Conservation (phyloP, 169 alveolate species). For the Plasmodium reichenowi region DNA sequence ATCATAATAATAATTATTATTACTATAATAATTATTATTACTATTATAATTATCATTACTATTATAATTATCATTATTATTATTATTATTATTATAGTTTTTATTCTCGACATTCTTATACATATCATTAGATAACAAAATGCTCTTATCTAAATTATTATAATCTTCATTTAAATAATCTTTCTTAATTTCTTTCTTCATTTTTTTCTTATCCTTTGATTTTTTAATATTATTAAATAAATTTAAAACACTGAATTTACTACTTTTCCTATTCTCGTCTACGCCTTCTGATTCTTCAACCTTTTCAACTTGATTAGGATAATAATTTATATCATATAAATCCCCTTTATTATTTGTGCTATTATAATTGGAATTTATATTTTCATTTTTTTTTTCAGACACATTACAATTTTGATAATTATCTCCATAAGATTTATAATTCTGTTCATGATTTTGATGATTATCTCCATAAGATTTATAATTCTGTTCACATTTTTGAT, state of each 20-base stretch:
- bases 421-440: background rate
- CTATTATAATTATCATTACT: slow-evolving; percentile 1
- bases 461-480: background rate
- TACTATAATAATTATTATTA: background rate
- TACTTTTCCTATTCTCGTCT: background rate
- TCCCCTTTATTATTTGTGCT: slow-evolving; percentile 2
- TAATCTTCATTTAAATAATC: slow-evolving; percentile 7
- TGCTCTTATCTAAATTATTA: background rate
- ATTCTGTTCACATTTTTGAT: background rate
- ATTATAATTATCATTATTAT: no score
- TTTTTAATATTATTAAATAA: slow-evolving; percentile 18
- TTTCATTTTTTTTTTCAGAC: background rate
- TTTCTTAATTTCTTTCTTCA: background rate
- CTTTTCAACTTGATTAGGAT: background rate
- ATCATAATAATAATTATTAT: no score
- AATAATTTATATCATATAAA: background rate
- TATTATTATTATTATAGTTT: background rate
- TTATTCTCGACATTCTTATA: background rate
- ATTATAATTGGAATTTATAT: background rate
- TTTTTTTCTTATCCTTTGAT: slow-evolving; percentile 1
- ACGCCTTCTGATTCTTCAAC: slow-evolving; percentile 2
- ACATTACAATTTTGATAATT: background rate
- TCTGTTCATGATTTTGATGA: background rate
- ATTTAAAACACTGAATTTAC: background rate
- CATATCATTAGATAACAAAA: background rate